phyloP scores from a whole-genome alignment of 176 grass and related monocot species.

The Avena eriantha region DNA sequence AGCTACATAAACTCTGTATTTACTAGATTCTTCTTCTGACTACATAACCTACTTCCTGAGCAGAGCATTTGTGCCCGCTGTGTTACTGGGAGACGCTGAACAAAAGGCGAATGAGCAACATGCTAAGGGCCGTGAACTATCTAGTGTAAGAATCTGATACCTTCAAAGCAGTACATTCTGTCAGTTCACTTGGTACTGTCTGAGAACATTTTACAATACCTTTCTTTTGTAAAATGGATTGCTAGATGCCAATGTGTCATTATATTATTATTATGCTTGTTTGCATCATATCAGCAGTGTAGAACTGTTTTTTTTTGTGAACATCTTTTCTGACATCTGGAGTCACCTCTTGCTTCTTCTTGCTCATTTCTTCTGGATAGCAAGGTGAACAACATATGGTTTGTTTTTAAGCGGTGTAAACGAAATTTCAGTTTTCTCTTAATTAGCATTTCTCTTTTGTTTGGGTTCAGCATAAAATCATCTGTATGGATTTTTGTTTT shows the following conservation, averaged over 20 bases:
- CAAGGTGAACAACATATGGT: background rate
- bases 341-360: background rate
- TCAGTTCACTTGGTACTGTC: conserved; percentile 4
- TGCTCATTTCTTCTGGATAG: conserved; percentile 20
- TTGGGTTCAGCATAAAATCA: conserved; percentile 33
- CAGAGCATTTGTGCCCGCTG: conserved; percentile 99
- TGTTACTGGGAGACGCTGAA: conserved; percentile 92
- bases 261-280: conserved; percentile 37
- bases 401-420: conserved; percentile 14
- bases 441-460: background rate
- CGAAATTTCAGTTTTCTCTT: background rate
- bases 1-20: conserved; percentile 34
- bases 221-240: conserved; percentile 16
- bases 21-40: conserved; percentile 38
- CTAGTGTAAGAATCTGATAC: conserved; percentile 75
- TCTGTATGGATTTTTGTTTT: conserved; percentile 49
- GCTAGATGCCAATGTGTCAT: background rate
- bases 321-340: background rate
- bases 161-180: conserved; percentile 29
- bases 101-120: conserved; percentile 83
- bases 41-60: conserved; percentile 32
- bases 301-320: conserved; percentile 10
- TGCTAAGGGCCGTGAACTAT: conserved; percentile 72
- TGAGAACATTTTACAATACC: conserved; percentile 15
- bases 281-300: conserved; percentile 36